These are phyloP conservation scores for Retiboletus flavoniger DNA, from an alignment of 1,284 basidiomycete genomes.

Conservation along the genomic window DNA sequence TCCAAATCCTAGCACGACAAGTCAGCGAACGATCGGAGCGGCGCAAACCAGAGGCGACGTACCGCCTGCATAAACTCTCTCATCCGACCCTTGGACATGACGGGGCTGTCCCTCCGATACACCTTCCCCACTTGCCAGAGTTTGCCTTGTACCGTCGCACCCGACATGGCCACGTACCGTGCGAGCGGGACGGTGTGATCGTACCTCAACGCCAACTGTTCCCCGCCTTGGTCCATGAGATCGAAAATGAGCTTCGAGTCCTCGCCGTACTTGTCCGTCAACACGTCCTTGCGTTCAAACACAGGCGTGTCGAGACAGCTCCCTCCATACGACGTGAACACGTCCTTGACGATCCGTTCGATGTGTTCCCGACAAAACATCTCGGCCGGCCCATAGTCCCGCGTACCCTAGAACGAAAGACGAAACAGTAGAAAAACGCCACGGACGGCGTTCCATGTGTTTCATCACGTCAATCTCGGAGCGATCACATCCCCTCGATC, in stretches of 20 bases:
- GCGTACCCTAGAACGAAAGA: conserved; percentile 69
- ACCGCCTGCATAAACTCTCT: conserved; percentile 98
- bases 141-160: conserved; percentile 74
- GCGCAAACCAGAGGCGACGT: conserved; percentile 31
- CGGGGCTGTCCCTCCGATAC: conserved; percentile 94
- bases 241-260: conserved; percentile 99
- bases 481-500: not conserved
- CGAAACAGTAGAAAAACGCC: not conserved
- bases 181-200: conserved; percentile 98
- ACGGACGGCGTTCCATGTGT: not conserved
- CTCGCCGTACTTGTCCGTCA: conserved; percentile 96
- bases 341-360: conserved; percentile 84
- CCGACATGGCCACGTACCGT: conserved; percentile 93
- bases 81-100: conserved; percentile 98
- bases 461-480: not conserved
- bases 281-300: conserved; percentile 95
- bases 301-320: conserved; percentile 96
- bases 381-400: conserved; percentile 94
- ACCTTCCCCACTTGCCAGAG: conserved; percentile 99
- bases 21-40: not conserved
- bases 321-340: conserved; percentile 89
- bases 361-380: conserved; percentile 92
- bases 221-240: conserved; percentile 97
- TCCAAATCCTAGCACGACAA: conserved; percentile 78
- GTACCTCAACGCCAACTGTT: conserved; percentile 92